Base-by-base conservation (phyloP, 345 rosid genomes). In the Arabis hirsuta region DNA sequence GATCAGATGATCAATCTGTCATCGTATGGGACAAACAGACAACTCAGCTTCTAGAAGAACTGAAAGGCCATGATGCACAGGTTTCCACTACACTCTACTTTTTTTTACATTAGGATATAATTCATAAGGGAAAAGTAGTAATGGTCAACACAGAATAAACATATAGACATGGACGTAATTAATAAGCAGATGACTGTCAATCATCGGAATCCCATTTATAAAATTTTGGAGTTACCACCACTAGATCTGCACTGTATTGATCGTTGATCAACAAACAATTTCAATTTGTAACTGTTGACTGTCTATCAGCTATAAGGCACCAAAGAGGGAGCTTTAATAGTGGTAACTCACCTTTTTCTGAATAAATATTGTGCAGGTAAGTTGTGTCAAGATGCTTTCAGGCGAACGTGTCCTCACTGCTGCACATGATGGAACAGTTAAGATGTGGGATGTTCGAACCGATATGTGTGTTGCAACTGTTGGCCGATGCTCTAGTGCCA, bases 361-460 rank as follows among this genome's bases (percentile, higher is more conserved):
- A 53, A 42, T 9, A 54, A 42, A 31, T 27, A 27, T 69, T 29
- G 56, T 83, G 79, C 80, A 92, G 98, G 93, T 90, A 72, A 88
- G 90, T 77, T 84, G 87, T 80, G 97, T 90, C 69, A 84, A 94
- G 62, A 93, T 93, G 98, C 81, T 93, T 64, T 90, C 98, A 14
- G 98, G 97, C 24, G 98, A 93, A 78, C 88, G 97, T 43, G 98
- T 93, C 58, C 98, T 93, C 66, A 87, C 96, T 46, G 85, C 98
- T 76, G 81, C 94, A 53, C 90, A 90, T 76, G 96, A 89, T 84
- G 96, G 96, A 76, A 90, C 96, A 31, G 91, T 95, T 56, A 95
- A 90, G 84, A 92, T 92, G 98, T 95, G 99, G 99, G 99, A 95
- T 85, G 97, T 95, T 71, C 81, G 99, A 79, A 90, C 96, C 34